phyloP scores from a whole-genome alignment of 306 rosid genomes.

The Sindora glabra region DNA sequence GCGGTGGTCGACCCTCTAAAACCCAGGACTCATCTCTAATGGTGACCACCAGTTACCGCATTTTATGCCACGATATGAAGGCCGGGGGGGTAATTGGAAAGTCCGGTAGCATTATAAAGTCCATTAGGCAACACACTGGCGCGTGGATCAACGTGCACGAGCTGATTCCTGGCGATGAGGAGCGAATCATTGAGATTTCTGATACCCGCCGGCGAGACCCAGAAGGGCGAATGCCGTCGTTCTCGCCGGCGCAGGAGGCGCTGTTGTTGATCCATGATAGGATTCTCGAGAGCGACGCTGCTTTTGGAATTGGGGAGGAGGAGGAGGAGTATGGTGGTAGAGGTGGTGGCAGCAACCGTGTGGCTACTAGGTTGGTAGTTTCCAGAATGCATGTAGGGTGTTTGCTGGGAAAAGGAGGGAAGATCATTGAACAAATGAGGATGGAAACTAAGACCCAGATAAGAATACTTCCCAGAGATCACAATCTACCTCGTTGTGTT shows the following conservation, averaged over 20 bases:
- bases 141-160: constrained; percentile 99
- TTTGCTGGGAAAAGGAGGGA: constrained; percentile 95
- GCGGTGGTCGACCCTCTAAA: constrained; percentile 39
- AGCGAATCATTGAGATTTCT: constrained; percentile 84
- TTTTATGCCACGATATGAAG: constrained; percentile 81
- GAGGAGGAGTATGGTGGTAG: constrained; percentile 58
- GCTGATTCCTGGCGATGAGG: constrained; percentile 80
- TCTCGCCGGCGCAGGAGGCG: constrained; percentile 98
- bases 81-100: constrained; percentile 96
- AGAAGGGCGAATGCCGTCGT: constrained; percentile 84
- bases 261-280: constrained; percentile 75
- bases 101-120: constrained; percentile 91
- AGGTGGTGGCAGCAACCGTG: constrained; percentile 44
- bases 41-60: constrained; percentile 76
- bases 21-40: constrained; percentile 40
- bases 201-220: constrained; percentile 98
- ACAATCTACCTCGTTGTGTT: constrained; percentile 89
- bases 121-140: constrained; percentile 93
- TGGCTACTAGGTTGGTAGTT: constrained; percentile 81
- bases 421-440: constrained; percentile 99
- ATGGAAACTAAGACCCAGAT: constrained; percentile 94
- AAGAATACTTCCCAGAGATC: constrained; percentile 94
- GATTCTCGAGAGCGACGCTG: constrained; percentile 76
- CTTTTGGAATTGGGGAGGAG: constrained; percentile 45
- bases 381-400: constrained; percentile 97